A percentile compares a stretch with the other conserved stretches of the same genome.
Conservation (phyloP, 148 eudicot genomes). For the Rhododendron molle region DNA sequence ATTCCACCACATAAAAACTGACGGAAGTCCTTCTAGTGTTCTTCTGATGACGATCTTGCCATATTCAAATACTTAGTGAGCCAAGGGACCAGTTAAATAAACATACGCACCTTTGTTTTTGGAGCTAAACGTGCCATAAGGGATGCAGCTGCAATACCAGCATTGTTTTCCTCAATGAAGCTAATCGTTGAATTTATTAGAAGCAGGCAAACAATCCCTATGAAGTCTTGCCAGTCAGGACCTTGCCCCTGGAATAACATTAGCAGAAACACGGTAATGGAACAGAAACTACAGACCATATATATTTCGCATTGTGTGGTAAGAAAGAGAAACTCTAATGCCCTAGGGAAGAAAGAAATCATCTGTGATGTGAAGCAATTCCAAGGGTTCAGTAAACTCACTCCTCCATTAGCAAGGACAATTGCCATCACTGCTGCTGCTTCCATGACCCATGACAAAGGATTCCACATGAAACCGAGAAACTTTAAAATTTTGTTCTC, state of each 20-base stretch:
- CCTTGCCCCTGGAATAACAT: conserved; percentile 49
- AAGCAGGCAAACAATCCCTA: conserved; percentile 59
- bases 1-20: background rate
- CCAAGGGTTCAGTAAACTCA: conserved; percentile 27
- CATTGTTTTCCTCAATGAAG: conserved; percentile 74
- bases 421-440: conserved; percentile 82
- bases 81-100: background rate
- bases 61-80: background rate
- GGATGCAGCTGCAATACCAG: conserved; percentile 74
- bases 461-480: conserved; percentile 87
- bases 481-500: conserved; percentile 71
- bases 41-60: background rate
- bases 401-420: conserved; percentile 77
- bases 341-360: background rate
- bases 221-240: conserved; percentile 75
- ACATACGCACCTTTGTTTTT: conserved; percentile 52
- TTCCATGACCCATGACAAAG: conserved; percentile 84
- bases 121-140: conserved; percentile 71
- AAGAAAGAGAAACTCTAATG: background rate
- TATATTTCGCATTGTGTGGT: background rate
- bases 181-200: conserved; percentile 66
- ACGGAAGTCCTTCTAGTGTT: background rate
- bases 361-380: conserved; percentile 10
- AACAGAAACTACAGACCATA: background rate
- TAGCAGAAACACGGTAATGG: background rate